Evolutionary conservation across 352 stramenopile species (phyloP).

Genomic region (Globisporangium canariense): DNA sequence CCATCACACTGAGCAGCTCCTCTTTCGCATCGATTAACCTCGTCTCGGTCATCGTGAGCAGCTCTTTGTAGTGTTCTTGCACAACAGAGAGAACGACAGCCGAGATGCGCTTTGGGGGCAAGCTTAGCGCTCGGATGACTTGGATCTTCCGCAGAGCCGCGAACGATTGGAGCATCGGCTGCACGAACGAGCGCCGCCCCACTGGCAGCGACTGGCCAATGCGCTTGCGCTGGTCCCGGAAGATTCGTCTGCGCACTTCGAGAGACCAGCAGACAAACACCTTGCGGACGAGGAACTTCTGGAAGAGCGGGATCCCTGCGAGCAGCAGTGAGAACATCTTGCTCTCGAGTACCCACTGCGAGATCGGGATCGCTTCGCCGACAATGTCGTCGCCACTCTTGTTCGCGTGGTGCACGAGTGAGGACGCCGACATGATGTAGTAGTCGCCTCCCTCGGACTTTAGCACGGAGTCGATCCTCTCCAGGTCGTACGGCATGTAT

Average conservation of each 20-base stretch:
- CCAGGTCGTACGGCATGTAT: slow-evolving; percentile 66
- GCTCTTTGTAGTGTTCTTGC: slow-evolving; percentile 46
- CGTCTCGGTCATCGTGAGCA: slow-evolving; percentile 39
- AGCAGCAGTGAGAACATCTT: slow-evolving; percentile 71
- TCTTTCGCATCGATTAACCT: slow-evolving; percentile 67
- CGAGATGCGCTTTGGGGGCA: slow-evolving; percentile 27
- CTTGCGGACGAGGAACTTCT: slow-evolving; percentile 64
- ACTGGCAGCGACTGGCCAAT: slow-evolving; percentile 35
- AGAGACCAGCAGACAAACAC: slow-evolving; percentile 49
- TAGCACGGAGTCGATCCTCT: slow-evolving; percentile 30
- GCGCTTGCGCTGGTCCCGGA: slow-evolving; percentile 32
- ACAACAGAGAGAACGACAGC: slow-evolving; percentile 33
- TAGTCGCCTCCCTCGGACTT: slow-evolving; percentile 40
- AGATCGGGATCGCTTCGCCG: slow-evolving; percentile 55
- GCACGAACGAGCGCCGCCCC: slow-evolving; percentile 34
- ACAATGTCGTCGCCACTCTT: slow-evolving; percentile 31
- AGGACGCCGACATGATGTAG: slow-evolving; percentile 62
- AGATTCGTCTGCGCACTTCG: slow-evolving; percentile 38
- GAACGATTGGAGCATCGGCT: slow-evolving; percentile 38
- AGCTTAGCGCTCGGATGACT: slow-evolving; percentile 32
- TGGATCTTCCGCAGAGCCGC: slow-evolving; percentile 38
- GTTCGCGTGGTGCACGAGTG: slow-evolving; percentile 56
- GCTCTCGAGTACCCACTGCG: slow-evolving; percentile 72
- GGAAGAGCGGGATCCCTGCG: slow-evolving; percentile 68
- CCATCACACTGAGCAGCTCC: slow-evolving; percentile 40